phyloP scores from a whole-genome alignment of 495 filamentous ascomycete species.

The Terfezia claveryi region DNA sequence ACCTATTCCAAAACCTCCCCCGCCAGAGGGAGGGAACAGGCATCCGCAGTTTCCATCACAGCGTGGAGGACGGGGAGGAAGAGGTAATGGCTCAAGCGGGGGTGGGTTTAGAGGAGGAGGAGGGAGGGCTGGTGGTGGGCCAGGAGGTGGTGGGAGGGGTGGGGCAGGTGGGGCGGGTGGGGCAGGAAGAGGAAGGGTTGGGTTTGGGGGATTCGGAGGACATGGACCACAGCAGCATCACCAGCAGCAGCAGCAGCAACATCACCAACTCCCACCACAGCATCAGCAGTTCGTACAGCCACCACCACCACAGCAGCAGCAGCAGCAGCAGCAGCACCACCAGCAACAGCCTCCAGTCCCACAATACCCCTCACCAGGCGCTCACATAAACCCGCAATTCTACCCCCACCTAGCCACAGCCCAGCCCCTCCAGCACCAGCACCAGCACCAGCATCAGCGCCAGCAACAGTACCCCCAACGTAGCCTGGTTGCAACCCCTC shows the following conservation, averaged over 20 bases:
- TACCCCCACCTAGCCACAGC: background rate
- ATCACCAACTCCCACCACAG: background rate
- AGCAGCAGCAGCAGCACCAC: background rate
- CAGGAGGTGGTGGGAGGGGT: background rate
- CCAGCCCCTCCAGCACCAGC: background rate
- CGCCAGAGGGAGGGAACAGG: background rate
- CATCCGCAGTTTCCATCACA: background rate
- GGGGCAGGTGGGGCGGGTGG: background rate
- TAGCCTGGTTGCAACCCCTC: background rate
- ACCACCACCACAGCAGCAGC: background rate
- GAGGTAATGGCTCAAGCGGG: background rate
- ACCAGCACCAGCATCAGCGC: background rate
- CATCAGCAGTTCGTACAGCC: background rate
- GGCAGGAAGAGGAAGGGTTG: background rate
- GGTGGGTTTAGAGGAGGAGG: background rate
- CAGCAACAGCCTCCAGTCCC: background rate
- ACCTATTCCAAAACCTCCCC: background rate
- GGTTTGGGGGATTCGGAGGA: background rate
- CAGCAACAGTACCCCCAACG: background rate
- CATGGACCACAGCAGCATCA: background rate
- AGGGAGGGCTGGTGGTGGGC: background rate
- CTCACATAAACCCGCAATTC: background rate
- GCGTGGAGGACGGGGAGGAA: background rate
- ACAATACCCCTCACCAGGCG: background rate
- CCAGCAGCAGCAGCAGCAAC: background rate